Conservation (phyloP, 805 yeast species). For the Nakazawaea molendinolei region DNA sequence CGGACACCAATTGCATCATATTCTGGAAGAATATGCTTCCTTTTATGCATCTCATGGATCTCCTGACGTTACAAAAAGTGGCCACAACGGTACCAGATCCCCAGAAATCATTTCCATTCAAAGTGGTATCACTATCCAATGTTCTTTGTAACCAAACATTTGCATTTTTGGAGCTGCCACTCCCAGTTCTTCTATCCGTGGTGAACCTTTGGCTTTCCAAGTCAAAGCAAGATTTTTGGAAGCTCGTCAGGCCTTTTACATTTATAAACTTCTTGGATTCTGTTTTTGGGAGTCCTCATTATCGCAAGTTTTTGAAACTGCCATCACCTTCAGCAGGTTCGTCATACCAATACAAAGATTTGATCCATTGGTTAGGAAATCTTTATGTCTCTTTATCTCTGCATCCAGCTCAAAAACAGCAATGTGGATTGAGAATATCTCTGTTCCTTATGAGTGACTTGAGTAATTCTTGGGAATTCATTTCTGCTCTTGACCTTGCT, state of each 20-base stretch:
- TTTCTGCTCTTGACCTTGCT: slow-evolving; percentile 21
- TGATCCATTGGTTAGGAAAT: slow-evolving; percentile 38
- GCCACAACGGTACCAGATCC: too few relatives aligned
- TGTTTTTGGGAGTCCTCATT: slow-evolving; percentile 48
- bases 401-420: slow-evolving; percentile 41
- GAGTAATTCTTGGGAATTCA: too few relatives aligned
- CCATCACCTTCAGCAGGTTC: slow-evolving; percentile 22
- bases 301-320: slow-evolving; percentile 27
- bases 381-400: slow-evolving; percentile 23
- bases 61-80: too few relatives aligned
- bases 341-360: slow-evolving; percentile 29
- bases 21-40: slow-evolving; percentile 43
- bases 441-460: slow-evolving; percentile 37
- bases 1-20: slow-evolving; percentile 28
- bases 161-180: slow-evolving; percentile 39
- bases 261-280: slow-evolving; percentile 53
- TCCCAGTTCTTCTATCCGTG: slow-evolving; percentile 51
- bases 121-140: slow-evolving; percentile 28
- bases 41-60: slow-evolving; percentile 29
- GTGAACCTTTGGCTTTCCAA: slow-evolving; percentile 37
- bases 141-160: slow-evolving; percentile 46
- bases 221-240: slow-evolving; percentile 48
- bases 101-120: slow-evolving; percentile 19
- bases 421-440: slow-evolving; percentile 45
- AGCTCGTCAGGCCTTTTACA: slow-evolving; percentile 42